phyloP scores from a whole-genome alignment of 2,329 filamentous ascomycete genomes.

The Verticillium albo-atrum region DNA sequence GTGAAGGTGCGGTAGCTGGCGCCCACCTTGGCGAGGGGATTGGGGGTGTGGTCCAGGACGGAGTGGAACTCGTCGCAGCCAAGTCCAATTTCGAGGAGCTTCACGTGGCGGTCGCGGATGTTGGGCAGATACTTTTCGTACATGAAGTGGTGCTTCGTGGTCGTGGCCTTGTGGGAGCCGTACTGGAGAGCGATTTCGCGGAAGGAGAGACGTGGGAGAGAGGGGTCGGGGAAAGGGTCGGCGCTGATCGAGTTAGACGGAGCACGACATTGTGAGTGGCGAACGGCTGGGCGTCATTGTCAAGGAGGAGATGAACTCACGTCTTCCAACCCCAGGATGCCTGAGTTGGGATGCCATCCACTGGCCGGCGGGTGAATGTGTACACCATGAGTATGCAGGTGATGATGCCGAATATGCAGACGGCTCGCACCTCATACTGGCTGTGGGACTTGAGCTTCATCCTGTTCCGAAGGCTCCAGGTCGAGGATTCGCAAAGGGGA shows the following conservation, averaged over 20 bases:
- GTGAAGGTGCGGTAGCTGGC: slow-evolving; percentile 35
- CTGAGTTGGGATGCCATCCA: slow-evolving; percentile 1
- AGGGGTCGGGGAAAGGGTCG: neutral
- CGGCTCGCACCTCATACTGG: slow-evolving; percentile 1
- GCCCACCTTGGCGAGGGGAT: slow-evolving; percentile 25
- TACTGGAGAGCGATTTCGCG: slow-evolving; percentile 28
- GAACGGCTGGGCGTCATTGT: neutral
- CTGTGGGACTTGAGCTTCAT: neutral
- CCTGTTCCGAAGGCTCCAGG: neutral
- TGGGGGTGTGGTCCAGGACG: neutral
- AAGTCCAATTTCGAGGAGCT: slow-evolving; percentile 36
- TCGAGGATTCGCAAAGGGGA: neutral
- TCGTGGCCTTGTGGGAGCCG: slow-evolving; percentile 34
- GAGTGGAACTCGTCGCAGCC: slow-evolving; percentile 25
- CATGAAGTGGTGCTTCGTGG: slow-evolving; percentile 32
- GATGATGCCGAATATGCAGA: slow-evolving; percentile 2
- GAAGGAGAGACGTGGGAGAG: slow-evolving; percentile 15
- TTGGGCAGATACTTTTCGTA: slow-evolving; percentile 32
- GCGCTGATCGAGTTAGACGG: neutral
- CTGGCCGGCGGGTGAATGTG: neutral
- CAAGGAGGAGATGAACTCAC: neutral
- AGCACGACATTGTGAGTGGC: neutral
- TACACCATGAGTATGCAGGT: slow-evolving; percentile 1
- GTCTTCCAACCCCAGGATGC: slow-evolving; percentile 6
- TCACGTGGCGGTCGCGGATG: slow-evolving; percentile 25